Conservation (phyloP, 2,329 filamentous ascomycete genomes). For the Claviceps pusilla region DNA sequence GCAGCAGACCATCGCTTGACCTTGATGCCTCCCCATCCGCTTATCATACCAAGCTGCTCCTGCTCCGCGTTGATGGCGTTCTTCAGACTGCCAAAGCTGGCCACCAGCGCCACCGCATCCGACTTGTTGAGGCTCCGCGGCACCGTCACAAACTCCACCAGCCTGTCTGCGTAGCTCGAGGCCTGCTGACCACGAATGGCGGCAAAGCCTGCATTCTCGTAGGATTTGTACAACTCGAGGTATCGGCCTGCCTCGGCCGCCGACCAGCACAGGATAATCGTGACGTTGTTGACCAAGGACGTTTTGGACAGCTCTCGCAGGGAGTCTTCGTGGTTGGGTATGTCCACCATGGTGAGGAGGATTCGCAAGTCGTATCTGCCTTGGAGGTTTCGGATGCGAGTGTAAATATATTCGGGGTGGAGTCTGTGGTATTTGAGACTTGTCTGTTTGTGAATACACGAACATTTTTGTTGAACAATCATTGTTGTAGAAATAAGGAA, state of each 20-base stretch:
- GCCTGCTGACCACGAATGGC: conserved; percentile 78
- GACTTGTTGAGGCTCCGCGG: conserved; percentile 87
- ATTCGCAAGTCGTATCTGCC: conserved; percentile 79
- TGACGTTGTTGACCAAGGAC: conserved; percentile 81
- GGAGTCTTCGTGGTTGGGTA: conserved; percentile 81
- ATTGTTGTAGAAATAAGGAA: too few species aligned
- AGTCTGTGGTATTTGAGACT: conserved; percentile 91
- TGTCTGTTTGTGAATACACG: conserved; percentile 10
- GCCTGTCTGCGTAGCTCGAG: conserved; percentile 66
- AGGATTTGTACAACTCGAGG: conserved; percentile 86
- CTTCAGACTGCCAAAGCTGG: conserved; percentile 78
- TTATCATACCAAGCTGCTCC: conserved; percentile 71
- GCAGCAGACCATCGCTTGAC: conserved; percentile 71
- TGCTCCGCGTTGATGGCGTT: conserved; percentile 76
- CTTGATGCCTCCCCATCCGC: conserved; percentile 92
- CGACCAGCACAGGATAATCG: conserved; percentile 85
- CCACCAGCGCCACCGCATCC: conserved; percentile 78
- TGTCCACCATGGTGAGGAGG: conserved; percentile 83
- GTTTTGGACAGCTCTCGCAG: conserved; percentile 86
- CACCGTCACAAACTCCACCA: conserved; percentile 85
- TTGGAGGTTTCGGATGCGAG: conserved; percentile 68
- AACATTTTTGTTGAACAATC: too few species aligned
- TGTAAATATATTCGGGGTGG: conserved; percentile 96
- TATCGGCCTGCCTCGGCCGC: conserved; percentile 88
- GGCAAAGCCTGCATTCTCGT: conserved; percentile 66